Evolutionary conservation across 257 asterid species (phyloP), one percentile per base, ranked within the genome.

Genomic region (Ilex asprella): DNA sequence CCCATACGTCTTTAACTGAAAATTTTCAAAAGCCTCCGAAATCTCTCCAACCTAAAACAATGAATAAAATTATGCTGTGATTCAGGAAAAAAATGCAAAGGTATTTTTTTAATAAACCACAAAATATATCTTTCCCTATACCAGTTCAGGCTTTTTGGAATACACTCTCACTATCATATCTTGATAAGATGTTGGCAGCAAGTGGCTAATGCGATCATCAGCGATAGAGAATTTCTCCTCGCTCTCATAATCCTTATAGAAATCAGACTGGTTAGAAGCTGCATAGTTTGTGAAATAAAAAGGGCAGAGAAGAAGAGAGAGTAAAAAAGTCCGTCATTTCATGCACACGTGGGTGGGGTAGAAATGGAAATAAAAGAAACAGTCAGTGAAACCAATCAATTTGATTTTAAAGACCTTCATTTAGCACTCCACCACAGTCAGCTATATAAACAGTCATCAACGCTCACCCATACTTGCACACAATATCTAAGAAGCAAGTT

Each of bases 131-230:
- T 61, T 39, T 31, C 52, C 11, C 66, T 64, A 69, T 74, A 92
- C 99, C 96, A 86, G 83, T 79, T 83, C 88, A 58, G 91, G 84
- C 81, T 82, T 86, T 80, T 83, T 92, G 75, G 97, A 83, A 76
- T 92, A 92, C 60, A 92, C 96, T 70, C 95, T 85, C 70, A 92
- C 99, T 39, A 92, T 89, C 93, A 85, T 83, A 77, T 92, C 99
- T 70, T 89, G 91, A 65, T 70, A 88, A 63, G 73, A 86, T 35
- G 96, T 56, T 41, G 99, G 97, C 72, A 92, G 86, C 83, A 92
- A 78, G 84, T 89, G 95, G 78, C 99, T 92, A 72, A 92, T 59
- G 32, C 85, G 91, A 56, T 85, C 83, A 69, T 92, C 88, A 39
- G 91, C 54, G 57, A 92, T 80, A 10, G 85, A 39, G 67, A 89